These are phyloP conservation scores for Nothomitra cinnamomea DNA, from an alignment of 2,329 filamentous ascomycete genomes.

Conservation along the genomic window DNA sequence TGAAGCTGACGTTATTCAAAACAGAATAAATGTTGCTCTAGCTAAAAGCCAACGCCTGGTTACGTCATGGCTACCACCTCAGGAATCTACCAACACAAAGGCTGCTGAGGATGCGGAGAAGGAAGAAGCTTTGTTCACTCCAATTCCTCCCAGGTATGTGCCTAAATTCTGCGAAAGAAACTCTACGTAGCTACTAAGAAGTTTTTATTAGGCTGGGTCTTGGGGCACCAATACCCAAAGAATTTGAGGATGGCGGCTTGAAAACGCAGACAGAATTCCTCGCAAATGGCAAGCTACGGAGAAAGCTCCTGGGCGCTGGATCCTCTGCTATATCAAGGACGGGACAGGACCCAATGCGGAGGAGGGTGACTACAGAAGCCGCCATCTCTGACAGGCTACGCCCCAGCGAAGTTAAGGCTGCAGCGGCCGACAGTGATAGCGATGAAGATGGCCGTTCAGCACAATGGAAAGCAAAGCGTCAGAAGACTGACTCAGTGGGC, in stretches of 20 bases:
- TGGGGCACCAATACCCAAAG: constrained; percentile 28
- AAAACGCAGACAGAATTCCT: constrained; percentile 24
- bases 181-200: background rate
- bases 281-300: constrained; percentile 27
- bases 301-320: constrained; percentile 27
- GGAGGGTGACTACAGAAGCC: background rate
- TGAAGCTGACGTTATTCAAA: constrained; percentile 37
- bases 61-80: constrained; percentile 38
- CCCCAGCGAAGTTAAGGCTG: background rate
- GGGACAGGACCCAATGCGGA: background rate
- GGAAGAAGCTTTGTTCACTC: constrained; percentile 35
- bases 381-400: background rate
- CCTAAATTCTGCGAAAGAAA: background rate
- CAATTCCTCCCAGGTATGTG: constrained; percentile 35
- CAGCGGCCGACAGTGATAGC: constrained; percentile 17
- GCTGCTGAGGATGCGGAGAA: constrained; percentile 28
- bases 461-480: constrained; percentile 17
- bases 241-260: constrained; percentile 22
- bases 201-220: constrained; percentile 25
- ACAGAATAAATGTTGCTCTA: constrained; percentile 34
- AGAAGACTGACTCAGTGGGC: constrained; percentile 9
- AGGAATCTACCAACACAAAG: constrained; percentile 22
- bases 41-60: constrained; percentile 36
- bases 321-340: constrained; percentile 18
- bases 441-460: constrained; percentile 26